These are phyloP conservation scores for Mycena galericulata DNA, from an alignment of 768 basidiomycete species.

Conservation along the genomic window DNA sequence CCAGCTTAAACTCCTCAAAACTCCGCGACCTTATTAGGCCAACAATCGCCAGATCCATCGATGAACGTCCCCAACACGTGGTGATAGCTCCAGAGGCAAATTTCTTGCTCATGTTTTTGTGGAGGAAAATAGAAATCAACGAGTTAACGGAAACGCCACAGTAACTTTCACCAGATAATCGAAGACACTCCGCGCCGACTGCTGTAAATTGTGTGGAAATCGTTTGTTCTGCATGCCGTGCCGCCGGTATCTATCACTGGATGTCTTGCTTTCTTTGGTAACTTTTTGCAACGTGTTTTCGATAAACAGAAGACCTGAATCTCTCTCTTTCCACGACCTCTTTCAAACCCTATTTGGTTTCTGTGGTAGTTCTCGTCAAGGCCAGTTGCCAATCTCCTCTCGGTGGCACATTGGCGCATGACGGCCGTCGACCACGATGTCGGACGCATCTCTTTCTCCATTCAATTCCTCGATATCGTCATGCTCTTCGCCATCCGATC, in stretches of 20 bases:
- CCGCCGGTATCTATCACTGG: slow-evolving; percentile 13
- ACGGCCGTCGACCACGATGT: slow-evolving; percentile 10
- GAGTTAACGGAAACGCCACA: too few relatives aligned
- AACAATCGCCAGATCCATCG: too few relatives aligned
- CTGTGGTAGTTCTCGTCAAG: neutral
- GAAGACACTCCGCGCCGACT: too few relatives aligned
- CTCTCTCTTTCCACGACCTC: neutral
- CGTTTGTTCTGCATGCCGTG: neutral
- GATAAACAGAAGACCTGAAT: slow-evolving; percentile 3
- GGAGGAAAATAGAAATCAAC: neutral
- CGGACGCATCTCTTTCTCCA: slow-evolving; percentile 19
- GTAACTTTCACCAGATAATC: too few relatives aligned
- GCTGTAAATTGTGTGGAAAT: too few relatives aligned
- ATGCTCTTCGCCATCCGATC: slow-evolving; percentile 22
- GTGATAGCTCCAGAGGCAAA: slow-evolving; percentile 9
- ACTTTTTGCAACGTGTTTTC: slow-evolving; percentile 28
- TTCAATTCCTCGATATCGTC: slow-evolving; percentile 24
- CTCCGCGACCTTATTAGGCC: too few relatives aligned
- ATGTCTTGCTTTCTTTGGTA: slow-evolving; percentile 17
- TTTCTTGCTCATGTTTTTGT: neutral
- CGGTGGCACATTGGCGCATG: neutral
- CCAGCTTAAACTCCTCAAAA: too few relatives aligned
- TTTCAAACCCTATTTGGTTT: neutral
- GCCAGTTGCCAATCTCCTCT: slow-evolving; percentile 4
- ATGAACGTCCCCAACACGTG: too few relatives aligned